Percentiles rank a stretch among this genome's conserved stretches.
phyloP scores from a whole-genome alignment of 176 grass and related monocot species.

The Carex myosuroides region DNA sequence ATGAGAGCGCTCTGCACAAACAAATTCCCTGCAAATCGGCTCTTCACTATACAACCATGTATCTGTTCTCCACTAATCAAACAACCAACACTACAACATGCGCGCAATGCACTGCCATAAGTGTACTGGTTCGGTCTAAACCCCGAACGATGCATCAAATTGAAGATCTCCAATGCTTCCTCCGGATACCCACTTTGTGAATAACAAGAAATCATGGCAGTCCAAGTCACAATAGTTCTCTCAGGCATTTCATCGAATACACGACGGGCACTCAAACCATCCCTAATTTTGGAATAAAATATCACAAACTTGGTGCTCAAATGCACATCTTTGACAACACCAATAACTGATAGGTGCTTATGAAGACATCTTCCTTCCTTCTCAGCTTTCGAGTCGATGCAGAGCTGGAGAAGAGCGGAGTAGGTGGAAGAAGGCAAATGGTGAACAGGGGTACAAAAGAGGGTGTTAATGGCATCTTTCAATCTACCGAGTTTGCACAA shows the following conservation, averaged over 20 bases:
- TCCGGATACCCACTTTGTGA: conserved; percentile 21
- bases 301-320: conserved; percentile 58
- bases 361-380: conserved; percentile 43
- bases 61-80: conserved; percentile 51
- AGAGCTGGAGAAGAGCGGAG: conserved; percentile 50
- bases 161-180: conserved; percentile 54
- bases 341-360: not conserved
- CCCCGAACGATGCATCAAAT: conserved; percentile 28
- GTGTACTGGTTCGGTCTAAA: conserved; percentile 63
- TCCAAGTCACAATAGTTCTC: conserved; percentile 66
- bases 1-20: conserved; percentile 73
- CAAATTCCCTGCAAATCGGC: conserved; percentile 49
- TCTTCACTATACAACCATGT: conserved; percentile 49
- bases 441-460: not conserved
- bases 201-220: conserved; percentile 65
- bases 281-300: conserved; percentile 39
- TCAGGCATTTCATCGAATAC: conserved; percentile 66
- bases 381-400: conserved; percentile 31
- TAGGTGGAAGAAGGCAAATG: conserved; percentile 19
- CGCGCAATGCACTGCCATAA: conserved; percentile 36
- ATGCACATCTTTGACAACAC: conserved; percentile 26
- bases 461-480: conserved; percentile 15
- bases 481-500: conserved; percentile 11
- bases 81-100: conserved; percentile 31
- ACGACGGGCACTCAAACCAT: conserved; percentile 22